Evolutionary conservation across 805 yeast genomes (phyloP).

Genomic region (Saccharomycopsis guyanensis): DNA sequence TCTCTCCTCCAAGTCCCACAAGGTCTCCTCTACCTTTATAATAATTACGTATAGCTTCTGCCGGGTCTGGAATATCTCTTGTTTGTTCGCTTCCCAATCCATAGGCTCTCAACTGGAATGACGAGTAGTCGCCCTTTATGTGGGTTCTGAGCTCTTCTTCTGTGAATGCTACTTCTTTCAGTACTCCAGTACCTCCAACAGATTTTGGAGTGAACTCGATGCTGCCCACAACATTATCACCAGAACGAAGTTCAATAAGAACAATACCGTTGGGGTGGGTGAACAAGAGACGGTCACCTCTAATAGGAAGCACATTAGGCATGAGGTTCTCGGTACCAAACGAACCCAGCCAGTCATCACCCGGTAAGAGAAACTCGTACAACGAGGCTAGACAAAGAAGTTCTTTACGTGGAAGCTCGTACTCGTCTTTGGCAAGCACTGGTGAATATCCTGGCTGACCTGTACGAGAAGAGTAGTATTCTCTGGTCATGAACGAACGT

Average conservation of each 20-base stretch:
- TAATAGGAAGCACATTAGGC: not conserved
- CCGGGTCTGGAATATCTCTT: not conserved
- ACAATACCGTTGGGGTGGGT: not conserved
- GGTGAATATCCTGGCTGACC: constrained; percentile 39
- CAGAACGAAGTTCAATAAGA: not conserved
- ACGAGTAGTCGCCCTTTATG: not conserved
- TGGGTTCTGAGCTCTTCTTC: not conserved
- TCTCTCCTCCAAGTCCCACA: not conserved
- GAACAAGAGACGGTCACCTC: not conserved
- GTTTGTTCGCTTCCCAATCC: not conserved
- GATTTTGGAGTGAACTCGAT: not conserved
- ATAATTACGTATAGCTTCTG: not conserved
- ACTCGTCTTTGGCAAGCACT: constrained; percentile 46
- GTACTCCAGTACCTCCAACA: not conserved
- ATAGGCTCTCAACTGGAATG: not conserved
- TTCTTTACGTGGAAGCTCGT: not conserved
- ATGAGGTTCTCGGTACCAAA: not conserved
- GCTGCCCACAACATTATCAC: not conserved
- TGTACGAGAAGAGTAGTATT: constrained; percentile 47
- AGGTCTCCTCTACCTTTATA: not conserved
- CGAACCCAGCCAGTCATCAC: not conserved
- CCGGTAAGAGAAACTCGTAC: not conserved
- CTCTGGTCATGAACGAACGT: constrained; percentile 70
- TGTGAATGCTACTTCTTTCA: not conserved
- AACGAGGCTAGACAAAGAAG: not conserved